Base-by-base conservation (phyloP, 305 asterid species). In the Fraxinus baroniana region DNA sequence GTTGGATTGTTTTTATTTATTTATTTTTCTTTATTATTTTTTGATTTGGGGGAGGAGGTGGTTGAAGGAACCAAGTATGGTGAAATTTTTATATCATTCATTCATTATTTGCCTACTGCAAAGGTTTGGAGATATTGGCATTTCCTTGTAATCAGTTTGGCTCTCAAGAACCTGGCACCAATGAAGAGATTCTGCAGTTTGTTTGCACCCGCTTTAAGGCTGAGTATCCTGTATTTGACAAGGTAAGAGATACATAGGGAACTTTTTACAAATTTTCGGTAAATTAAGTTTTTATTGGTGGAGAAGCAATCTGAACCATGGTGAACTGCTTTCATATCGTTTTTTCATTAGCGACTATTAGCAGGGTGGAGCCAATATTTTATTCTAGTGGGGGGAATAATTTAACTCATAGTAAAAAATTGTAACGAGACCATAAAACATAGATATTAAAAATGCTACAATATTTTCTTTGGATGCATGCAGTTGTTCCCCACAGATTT, bases 111-210 rank as follows among this genome's bases (percentile, higher is more conserved):
- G 22, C 46, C 7, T 75, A 8, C 28, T 46, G 4, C 35, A 74
- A 86, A 95, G 99, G 98, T 32, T 81, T 95, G 88, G 98, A 95
- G 94, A 94, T 95, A 82, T 89, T 95, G 46, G 99, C 99, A 74
- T 95, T 95, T 82, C 99, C 99, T 22, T 93, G 98, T 95, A 95
- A 95, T 83, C 99, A 95, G 88, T 95, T 95, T 85, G 97, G 94
- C 22, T 89, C 95, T n/a, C 98, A 95, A 82, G 98, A 95, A 89
- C 98, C 99, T 79, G 98, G 99, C 78, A 89, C 85, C 83, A 91
- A 87, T 71, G 98, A 93, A 93, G 97, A 94, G 66, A 93, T 94
- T 76, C 93, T 88, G 81, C 85, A 93, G 46, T 93, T 93, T 76
- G 97, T 86, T 24, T 94, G 99, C 86, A 94, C 99, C 81, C 97